Base-by-base conservation (phyloP, 2,329 filamentous ascomycete species). In the Fusarium piperis region DNA sequence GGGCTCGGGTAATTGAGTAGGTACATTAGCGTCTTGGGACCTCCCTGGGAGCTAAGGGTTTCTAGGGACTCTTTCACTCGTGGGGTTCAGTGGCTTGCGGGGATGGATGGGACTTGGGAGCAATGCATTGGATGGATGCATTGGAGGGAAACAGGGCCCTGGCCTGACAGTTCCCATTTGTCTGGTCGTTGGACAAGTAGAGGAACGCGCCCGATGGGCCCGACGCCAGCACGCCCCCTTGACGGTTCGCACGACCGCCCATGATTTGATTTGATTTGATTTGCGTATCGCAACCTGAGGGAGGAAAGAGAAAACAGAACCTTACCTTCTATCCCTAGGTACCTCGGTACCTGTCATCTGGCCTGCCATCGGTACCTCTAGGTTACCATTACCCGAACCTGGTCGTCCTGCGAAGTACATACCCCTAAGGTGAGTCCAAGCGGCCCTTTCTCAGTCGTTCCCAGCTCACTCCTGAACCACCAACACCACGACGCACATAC, bases 21-120 rank as follows among this genome's bases (percentile, higher is more conserved):
- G 73, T 75, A 66, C 73, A 75, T 75, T 75, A 75, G 73, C 71
- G 73, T 59, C 66, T 68, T 64, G 36, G 36, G 56, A 28, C 28
- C 46, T 66, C 36, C 48, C 65, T 69, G 36, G 61, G 65, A 70
- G 61, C 65, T 53, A 68, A 64, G 38, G 56, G 56, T 13, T 48
- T 26, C 38, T 51, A 59, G 57, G 28, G 30, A 36, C 30, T 35
- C 28, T 30, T 28, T 18, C 44, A 48, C 44, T 48, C 68, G 68
- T 71, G 68, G 69, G 68, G 68, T 60, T 36, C 64, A 15, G 64
- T 70, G 68, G 68, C 68, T 70, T 70, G 59, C 60, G 69, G 68
- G 67, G 46, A 33, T 57, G 46, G 46, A 44, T 39, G 32, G 28
- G 38, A 38, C 36, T 44, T 71, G 68, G 60, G 53, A 39, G 52